Conservation (phyloP, 2,329 filamentous ascomycete species). For the Fusarium penzigii region DNA sequence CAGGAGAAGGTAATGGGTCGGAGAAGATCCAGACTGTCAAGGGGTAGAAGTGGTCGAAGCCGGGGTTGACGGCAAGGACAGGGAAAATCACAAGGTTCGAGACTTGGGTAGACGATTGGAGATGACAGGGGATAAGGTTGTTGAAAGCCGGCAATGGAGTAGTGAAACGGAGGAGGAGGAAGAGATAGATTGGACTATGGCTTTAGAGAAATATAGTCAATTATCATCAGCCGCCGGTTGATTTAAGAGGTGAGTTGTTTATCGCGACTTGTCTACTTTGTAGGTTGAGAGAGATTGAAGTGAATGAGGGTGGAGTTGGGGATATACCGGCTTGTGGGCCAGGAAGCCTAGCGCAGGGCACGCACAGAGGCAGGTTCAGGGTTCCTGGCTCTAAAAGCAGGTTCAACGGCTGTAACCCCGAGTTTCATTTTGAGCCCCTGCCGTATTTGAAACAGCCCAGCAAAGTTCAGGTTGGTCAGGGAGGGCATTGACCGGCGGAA, state of each 20-base stretch:
- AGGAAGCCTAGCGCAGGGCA: too few species aligned
- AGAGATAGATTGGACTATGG: too few species aligned
- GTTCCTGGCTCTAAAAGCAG: slow-evolving; percentile 5
- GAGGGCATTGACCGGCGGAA: not conserved
- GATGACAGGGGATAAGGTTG: slow-evolving; percentile 2
- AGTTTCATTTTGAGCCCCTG: slow-evolving; percentile 18
- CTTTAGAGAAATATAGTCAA: too few species aligned
- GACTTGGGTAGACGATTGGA: not conserved
- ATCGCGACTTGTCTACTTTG: too few species aligned
- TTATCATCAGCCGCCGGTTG: too few species aligned
- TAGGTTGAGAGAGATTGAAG: too few species aligned
- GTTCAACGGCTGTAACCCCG: slow-evolving; percentile 5
- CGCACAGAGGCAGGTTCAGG: not conserved
- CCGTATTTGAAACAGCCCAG: slow-evolving; percentile 12
- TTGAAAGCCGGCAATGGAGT: slow-evolving; percentile 2
- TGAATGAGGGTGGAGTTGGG: too few species aligned
- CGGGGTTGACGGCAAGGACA: not conserved
- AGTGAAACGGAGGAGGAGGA: too few species aligned
- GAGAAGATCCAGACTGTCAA: not conserved
- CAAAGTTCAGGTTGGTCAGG: slow-evolving; percentile 4
- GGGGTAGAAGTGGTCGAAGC: not conserved
- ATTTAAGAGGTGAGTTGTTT: too few species aligned
- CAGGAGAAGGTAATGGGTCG: not conserved
- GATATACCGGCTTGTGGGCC: too few species aligned
- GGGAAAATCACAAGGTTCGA: not conserved